Conservation (phyloP, 805 yeast genomes). For the Candida railenensis region DNA sequence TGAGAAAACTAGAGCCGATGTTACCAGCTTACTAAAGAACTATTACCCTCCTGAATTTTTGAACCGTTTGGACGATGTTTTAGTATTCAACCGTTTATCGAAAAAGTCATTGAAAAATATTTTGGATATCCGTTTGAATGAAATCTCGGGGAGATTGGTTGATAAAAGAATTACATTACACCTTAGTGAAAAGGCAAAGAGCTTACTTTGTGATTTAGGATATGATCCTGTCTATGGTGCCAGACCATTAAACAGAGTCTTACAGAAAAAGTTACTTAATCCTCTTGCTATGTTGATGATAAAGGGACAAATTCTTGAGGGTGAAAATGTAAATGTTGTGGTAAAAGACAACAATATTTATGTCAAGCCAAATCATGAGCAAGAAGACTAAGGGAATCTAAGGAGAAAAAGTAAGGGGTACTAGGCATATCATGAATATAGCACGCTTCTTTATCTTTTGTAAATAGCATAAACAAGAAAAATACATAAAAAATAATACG, state of each 20-base stretch:
- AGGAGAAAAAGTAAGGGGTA: too few relatives aligned
- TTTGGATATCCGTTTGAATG: slow-evolving; percentile 80
- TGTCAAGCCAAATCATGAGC: slow-evolving; percentile 34
- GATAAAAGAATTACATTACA: slow-evolving; percentile 72
- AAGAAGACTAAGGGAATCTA: background rate
- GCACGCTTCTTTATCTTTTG: too few relatives aligned
- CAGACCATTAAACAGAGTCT: slow-evolving; percentile 87
- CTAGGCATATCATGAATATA: too few relatives aligned
- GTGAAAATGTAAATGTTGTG: slow-evolving; percentile 29
- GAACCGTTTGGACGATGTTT: slow-evolving; percentile 90
- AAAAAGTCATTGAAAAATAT: slow-evolving; percentile 71
- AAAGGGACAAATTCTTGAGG: slow-evolving; percentile 66
- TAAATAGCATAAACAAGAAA: background rate
- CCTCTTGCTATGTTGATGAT: slow-evolving; percentile 82
- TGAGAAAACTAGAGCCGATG: slow-evolving; percentile 51
- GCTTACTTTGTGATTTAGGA: slow-evolving; percentile 79
- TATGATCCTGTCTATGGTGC: slow-evolving; percentile 95
- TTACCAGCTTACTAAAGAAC: slow-evolving; percentile 65
- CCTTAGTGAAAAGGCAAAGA: slow-evolving; percentile 63
- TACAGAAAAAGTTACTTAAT: slow-evolving; percentile 80
- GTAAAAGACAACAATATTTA: slow-evolving; percentile 23
- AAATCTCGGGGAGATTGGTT: slow-evolving; percentile 72
- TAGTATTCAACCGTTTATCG: slow-evolving; percentile 88
- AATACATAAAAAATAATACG: too few relatives aligned
- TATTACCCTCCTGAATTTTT: slow-evolving; percentile 93